Evolutionary conservation across 805 yeast species (phyloP).

Genomic region (Wickerhamomyces kurtzmanii): DNA sequence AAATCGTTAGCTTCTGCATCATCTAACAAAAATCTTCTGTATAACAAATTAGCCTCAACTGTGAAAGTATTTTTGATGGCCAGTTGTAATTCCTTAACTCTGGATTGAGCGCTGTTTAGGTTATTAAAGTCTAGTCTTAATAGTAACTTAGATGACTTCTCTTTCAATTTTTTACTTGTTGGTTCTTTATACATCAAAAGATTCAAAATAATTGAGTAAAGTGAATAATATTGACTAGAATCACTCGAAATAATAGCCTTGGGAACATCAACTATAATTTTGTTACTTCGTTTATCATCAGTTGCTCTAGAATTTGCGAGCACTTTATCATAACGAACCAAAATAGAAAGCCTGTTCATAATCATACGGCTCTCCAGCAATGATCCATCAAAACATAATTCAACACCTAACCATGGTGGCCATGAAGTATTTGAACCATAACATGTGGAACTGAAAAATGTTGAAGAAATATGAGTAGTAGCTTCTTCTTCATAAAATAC

Average conservation of each 20-base stretch:
- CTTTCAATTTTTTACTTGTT: constrained; percentile 41
- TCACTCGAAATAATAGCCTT: constrained; percentile 58
- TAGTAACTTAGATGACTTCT: constrained; percentile 53
- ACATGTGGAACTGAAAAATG: constrained; percentile 33
- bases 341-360: constrained; percentile 53
- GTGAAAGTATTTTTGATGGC: constrained; percentile 30
- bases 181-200: constrained; percentile 72
- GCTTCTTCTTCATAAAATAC: constrained; percentile 48
- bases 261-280: constrained; percentile 59
- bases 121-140: constrained; percentile 67
- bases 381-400: constrained; percentile 49
- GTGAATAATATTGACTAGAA: constrained; percentile 60
- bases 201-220: constrained; percentile 53
- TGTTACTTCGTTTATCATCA: constrained; percentile 26
- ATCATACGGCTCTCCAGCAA: constrained; percentile 39
- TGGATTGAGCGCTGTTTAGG: constrained; percentile 32
- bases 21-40: constrained; percentile 36
- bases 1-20: constrained; percentile 38
- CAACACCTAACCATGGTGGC: constrained; percentile 89
- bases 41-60: constrained; percentile 36
- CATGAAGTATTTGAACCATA: constrained; percentile 61
- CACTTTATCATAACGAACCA: constrained; percentile 48
- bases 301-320: constrained; percentile 30
- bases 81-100: constrained; percentile 39
- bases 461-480: constrained; percentile 27